Conservation (phyloP, 1,139 yeast species). For the Protomyces gravidus region DNA sequence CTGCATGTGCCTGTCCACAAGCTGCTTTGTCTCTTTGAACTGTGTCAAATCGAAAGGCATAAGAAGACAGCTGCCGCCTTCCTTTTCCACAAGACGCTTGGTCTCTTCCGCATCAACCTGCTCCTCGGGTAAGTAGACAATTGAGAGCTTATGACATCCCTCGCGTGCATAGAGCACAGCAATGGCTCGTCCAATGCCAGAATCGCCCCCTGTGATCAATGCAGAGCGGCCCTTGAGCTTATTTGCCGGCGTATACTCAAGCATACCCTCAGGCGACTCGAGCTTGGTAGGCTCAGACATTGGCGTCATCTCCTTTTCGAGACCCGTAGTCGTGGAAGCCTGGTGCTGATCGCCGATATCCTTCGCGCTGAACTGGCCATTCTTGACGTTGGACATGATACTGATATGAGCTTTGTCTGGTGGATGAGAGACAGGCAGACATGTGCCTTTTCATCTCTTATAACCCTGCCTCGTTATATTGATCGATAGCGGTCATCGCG, state of each 20-base stretch:
- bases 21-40: constrained; percentile 39
- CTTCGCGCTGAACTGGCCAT: constrained; percentile 17
- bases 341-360: constrained; percentile 22
- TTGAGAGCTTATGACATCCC: constrained; percentile 13
- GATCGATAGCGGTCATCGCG: no score
- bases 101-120: constrained; percentile 28
- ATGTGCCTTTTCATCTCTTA: no score
- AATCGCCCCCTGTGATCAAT: constrained; percentile 30
- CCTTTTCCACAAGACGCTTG: constrained; percentile 24
- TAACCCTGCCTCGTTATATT: no score
- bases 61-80: constrained; percentile 24
- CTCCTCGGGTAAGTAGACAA: constrained; percentile 29
- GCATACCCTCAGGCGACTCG: constrained; percentile 22
- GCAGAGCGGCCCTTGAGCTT: constrained; percentile 25
- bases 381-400: constrained; percentile 7
- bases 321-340: constrained; percentile 9
- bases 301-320: constrained; percentile 24
- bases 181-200: constrained; percentile 30
- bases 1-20: constrained; percentile 64
- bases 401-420: no score
- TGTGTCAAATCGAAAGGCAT: constrained; percentile 20
- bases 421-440: no score
- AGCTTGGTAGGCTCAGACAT: constrained; percentile 26
- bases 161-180: constrained; percentile 30
- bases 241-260: constrained; percentile 25